A percentile compares a stretch with the other conserved stretches of the same genome.
Conservation (phyloP, 768 basidiomycete genomes). For the Amanita pseudoporphyria region DNA sequence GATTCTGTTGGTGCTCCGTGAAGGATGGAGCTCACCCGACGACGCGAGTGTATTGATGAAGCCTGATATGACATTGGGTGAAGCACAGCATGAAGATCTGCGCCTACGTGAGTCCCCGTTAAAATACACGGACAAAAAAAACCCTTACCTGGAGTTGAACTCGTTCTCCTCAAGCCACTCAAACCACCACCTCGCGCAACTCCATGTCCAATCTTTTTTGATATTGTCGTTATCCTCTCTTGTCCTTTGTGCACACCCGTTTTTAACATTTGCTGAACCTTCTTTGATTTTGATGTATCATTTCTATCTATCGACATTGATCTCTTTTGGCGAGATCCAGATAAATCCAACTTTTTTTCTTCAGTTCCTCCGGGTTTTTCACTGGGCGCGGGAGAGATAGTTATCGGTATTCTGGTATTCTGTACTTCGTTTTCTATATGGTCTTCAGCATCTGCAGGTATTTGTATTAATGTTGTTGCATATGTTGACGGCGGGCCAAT, state of each 20-base stretch:
- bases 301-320: conserved; percentile 30
- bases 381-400: conserved; percentile 54
- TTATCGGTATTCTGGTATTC: conserved; percentile 26
- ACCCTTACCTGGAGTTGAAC: conserved; percentile 57
- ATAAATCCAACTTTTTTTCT: conserved; percentile 10
- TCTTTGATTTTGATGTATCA: conserved; percentile 55
- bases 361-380: conserved; percentile 14
- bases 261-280: conserved; percentile 68
- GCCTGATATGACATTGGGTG: conserved; percentile 57
- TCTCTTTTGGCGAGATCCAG: conserved; percentile 16
- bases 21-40: conserved; percentile 42
- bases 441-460: not conserved
- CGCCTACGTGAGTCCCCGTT: not conserved
- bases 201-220: conserved; percentile 66
- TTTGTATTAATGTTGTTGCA: not conserved
- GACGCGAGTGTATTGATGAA: conserved; percentile 77
- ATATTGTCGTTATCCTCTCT: conserved; percentile 65
- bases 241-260: conserved; percentile 66
- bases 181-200: conserved; percentile 47
- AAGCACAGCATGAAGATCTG: conserved; percentile 64
- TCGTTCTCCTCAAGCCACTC: conserved; percentile 47
- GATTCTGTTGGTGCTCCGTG: conserved; percentile 28
- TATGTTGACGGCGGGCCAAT: not conserved
- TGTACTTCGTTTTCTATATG: not conserved
- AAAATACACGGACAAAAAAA: not conserved